These are phyloP conservation scores for Malus hybrid DNA, from an alignment of 331 rosid genomes.

Conservation along the genomic window DNA sequence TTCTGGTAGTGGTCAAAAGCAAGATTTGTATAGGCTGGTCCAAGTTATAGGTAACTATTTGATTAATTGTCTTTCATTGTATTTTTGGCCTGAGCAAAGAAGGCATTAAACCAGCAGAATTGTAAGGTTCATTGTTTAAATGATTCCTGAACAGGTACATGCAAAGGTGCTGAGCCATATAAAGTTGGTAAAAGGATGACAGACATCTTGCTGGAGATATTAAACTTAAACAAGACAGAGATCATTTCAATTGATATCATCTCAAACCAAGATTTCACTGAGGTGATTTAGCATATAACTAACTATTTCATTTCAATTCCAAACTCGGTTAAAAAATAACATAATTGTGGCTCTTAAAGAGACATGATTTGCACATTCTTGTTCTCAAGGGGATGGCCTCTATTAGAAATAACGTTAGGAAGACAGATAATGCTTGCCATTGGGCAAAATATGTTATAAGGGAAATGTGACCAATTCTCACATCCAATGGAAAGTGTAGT, in stretches of 20 bases:
- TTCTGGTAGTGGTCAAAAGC: slow-evolving; percentile 95
- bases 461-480: not conserved
- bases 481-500: not conserved
- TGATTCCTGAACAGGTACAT: slow-evolving; percentile 65
- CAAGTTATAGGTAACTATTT: slow-evolving; percentile 80
- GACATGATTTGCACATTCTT: not conserved
- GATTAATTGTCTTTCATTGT: slow-evolving; percentile 5
- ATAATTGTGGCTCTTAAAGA: not conserved
- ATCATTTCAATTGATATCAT: slow-evolving; percentile 81
- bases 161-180: slow-evolving; percentile 91
- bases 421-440: not conserved
- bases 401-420: not conserved
- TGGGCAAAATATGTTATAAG: not conserved
- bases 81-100: not conserved
- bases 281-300: slow-evolving; percentile 51
- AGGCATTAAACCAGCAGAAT: not conserved
- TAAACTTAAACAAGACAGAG: slow-evolving; percentile 97
- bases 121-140: slow-evolving; percentile 5
- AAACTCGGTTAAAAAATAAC: not conserved
- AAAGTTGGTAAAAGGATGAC: slow-evolving; percentile 97
- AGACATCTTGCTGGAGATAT: slow-evolving; percentile 69
- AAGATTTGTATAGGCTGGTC: slow-evolving; percentile 98
- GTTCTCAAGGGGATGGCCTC: not conserved
- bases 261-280: slow-evolving; percentile 98
- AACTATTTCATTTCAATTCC: not conserved